phyloP scores from a whole-genome alignment of 345 rosid species.

The Populus alba region DNA sequence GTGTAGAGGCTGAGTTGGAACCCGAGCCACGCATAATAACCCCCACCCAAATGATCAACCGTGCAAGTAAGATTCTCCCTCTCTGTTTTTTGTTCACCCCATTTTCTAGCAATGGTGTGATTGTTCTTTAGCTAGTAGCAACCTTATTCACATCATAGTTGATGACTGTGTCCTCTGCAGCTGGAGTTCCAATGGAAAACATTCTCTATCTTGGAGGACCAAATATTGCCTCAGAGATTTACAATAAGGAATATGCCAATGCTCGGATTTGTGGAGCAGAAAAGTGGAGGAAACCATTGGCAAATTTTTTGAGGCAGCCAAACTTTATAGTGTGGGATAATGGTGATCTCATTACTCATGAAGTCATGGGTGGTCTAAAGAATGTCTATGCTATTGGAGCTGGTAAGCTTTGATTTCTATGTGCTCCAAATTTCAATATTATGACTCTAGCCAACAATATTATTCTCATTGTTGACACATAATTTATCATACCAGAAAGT shows the following conservation, averaged over 20 bases:
- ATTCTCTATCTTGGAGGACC: slow-evolving; percentile 97
- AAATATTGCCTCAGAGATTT: slow-evolving; percentile 91
- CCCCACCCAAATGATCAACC: slow-evolving; percentile 87
- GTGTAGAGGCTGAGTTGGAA: slow-evolving; percentile 77
- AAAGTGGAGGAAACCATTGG: slow-evolving; percentile 90
- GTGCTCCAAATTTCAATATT: neutral
- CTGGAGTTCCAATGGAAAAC: slow-evolving; percentile 77
- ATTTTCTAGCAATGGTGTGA: no score
- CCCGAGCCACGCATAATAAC: slow-evolving; percentile 84
- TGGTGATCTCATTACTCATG: slow-evolving; percentile 93
- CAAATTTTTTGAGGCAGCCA: slow-evolving; percentile 84
- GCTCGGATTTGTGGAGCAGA: slow-evolving; percentile 96
- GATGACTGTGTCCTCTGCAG: slow-evolving; percentile 35
- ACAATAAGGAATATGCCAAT: slow-evolving; percentile 91
- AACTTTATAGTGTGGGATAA: slow-evolving; percentile 97
- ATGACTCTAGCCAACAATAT: neutral
- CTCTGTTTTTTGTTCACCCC: neutral
- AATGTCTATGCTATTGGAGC: slow-evolving; percentile 99
- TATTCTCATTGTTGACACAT: neutral
- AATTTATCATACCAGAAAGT: neutral
- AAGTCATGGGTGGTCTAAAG: slow-evolving; percentile 98
- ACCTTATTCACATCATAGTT: neutral
- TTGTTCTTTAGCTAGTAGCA: neutral
- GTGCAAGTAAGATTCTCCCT: slow-evolving; percentile 61
- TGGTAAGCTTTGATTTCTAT: slow-evolving; percentile 42